These are phyloP conservation scores for Geotrichum histeridarum DNA, from an alignment of 1,139 yeast genomes.

Conservation along the genomic window DNA sequence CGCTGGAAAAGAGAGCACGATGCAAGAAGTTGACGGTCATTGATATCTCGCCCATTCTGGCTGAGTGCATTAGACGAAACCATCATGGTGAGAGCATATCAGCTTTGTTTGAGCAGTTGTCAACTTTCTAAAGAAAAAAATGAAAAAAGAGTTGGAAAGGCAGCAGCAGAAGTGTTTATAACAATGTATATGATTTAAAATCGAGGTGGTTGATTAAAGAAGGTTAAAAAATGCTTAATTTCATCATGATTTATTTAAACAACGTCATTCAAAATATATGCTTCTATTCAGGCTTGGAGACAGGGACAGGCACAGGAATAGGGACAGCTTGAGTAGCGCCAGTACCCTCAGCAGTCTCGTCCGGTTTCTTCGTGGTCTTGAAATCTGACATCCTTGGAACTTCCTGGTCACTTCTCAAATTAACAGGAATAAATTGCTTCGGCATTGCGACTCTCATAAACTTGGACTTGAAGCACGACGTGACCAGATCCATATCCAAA, in stretches of 20 bases:
- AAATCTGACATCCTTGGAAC: background rate
- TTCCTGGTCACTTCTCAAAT: slow-evolving; percentile 22
- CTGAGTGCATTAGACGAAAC: slow-evolving; percentile 97
- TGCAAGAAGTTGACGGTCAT: slow-evolving; percentile 72
- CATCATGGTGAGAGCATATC: slow-evolving; percentile 96
- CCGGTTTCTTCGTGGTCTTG: background rate
- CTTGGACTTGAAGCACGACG: slow-evolving; percentile 73
- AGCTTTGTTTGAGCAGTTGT: slow-evolving; percentile 81
- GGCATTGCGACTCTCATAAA: slow-evolving; percentile 88
- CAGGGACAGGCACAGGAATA: too few species aligned
- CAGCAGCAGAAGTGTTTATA: too few species aligned
- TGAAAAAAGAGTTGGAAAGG: too few species aligned
- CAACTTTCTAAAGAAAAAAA: slow-evolving; percentile 28
- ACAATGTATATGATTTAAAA: too few species aligned
- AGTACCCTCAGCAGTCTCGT: too few species aligned
- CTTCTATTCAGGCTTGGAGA: too few species aligned
- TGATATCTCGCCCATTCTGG: slow-evolving; percentile 91
- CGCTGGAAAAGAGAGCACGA: slow-evolving; percentile 51
- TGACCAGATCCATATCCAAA: slow-evolving; percentile 84
- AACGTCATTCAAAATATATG: too few species aligned
- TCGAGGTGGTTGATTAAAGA: too few species aligned
- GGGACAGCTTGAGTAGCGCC: too few species aligned
- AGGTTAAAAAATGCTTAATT: too few species aligned
- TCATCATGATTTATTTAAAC: too few species aligned
- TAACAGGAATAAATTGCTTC: slow-evolving; percentile 45